Conservation (phyloP, 1,139 yeast genomes). For the Casaregolazyma suthepensis region DNA sequence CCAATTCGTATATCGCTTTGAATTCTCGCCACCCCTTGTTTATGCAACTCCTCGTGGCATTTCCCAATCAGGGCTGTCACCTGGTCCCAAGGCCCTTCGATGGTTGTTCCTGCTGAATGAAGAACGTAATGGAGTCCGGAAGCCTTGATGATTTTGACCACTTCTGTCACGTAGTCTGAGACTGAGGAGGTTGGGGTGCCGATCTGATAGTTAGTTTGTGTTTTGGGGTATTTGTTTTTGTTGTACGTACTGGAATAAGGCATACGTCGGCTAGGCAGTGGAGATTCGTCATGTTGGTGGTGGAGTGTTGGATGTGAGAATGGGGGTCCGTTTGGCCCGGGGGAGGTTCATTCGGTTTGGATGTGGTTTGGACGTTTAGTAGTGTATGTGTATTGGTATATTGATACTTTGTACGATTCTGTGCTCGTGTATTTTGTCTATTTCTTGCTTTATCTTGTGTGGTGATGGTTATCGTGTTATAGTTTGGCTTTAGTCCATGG, state of each 20-base stretch:
- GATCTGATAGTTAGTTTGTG: conserved; percentile 37
- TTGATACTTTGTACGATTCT: too few species aligned
- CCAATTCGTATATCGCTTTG: conserved; percentile 86
- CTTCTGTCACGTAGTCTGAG: conserved; percentile 67
- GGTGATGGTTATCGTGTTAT: too few species aligned
- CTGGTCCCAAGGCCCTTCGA: conserved; percentile 88
- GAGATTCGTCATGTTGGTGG: conserved; percentile 41
- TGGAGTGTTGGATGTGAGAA: neutral
- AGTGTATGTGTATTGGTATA: neutral
- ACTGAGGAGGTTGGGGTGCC: conserved; percentile 77
- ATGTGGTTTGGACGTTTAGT: neutral
- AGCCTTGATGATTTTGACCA: conserved; percentile 55
- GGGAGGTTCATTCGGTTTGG: neutral
- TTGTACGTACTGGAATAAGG: conserved; percentile 55
- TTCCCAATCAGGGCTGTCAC: conserved; percentile 77
- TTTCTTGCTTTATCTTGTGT: too few species aligned
- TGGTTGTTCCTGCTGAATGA: conserved; percentile 88
- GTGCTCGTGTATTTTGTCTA: too few species aligned
- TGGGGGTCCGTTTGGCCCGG: neutral
- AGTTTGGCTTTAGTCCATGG: too few species aligned
- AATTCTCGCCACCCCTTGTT: conserved; percentile 62
- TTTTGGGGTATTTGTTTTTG: neutral
- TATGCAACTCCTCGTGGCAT: conserved; percentile 66
- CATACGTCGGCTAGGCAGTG: conserved; percentile 79
- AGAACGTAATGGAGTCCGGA: conserved; percentile 61